Conservation (phyloP, 192 early-diverging fungal species). For the Linnemannia schmuckeri region DNA sequence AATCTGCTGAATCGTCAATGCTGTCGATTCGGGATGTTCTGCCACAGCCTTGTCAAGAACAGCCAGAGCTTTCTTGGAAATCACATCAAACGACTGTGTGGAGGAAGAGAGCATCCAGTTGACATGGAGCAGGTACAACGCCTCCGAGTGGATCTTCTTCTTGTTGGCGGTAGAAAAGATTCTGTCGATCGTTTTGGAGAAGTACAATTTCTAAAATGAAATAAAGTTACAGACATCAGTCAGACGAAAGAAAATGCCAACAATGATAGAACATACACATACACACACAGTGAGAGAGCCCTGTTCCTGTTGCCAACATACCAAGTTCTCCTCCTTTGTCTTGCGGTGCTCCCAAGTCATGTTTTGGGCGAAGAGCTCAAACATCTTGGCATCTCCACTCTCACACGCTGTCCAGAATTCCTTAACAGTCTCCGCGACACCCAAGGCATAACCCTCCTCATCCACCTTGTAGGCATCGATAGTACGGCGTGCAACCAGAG, state of each 20-base stretch:
- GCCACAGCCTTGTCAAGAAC: slow-evolving; percentile 60
- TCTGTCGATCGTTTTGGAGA: slow-evolving; percentile 67
- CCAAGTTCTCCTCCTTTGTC: slow-evolving; percentile 69
- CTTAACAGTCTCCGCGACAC: slow-evolving; percentile 68
- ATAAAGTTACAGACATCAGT: background rate
- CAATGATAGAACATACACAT: background rate
- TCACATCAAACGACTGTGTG: slow-evolving; percentile 46
- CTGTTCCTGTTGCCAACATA: slow-evolving; percentile 12
- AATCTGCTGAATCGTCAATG: slow-evolving; percentile 35
- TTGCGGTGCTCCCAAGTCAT: slow-evolving; percentile 60
- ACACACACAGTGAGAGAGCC: background rate
- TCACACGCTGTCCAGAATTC: slow-evolving; percentile 51
- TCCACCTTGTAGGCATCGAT: slow-evolving; percentile 64
- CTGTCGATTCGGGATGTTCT: slow-evolving; percentile 29
- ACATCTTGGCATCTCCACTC: slow-evolving; percentile 65
- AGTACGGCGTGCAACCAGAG: slow-evolving; percentile 67
- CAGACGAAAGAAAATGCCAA: background rate
- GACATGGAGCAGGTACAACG: slow-evolving; percentile 68
- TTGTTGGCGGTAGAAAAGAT: slow-evolving; percentile 65
- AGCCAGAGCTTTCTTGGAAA: slow-evolving; percentile 55
- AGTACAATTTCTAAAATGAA: slow-evolving; percentile 65
- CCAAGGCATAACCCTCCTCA: slow-evolving; percentile 59
- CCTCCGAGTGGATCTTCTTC: slow-evolving; percentile 55
- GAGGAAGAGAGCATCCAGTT: slow-evolving; percentile 55
- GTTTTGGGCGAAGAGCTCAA: slow-evolving; percentile 74